Base-by-base conservation (phyloP, 345 rosid genomes). In the Eucalyptus regnans region DNA sequence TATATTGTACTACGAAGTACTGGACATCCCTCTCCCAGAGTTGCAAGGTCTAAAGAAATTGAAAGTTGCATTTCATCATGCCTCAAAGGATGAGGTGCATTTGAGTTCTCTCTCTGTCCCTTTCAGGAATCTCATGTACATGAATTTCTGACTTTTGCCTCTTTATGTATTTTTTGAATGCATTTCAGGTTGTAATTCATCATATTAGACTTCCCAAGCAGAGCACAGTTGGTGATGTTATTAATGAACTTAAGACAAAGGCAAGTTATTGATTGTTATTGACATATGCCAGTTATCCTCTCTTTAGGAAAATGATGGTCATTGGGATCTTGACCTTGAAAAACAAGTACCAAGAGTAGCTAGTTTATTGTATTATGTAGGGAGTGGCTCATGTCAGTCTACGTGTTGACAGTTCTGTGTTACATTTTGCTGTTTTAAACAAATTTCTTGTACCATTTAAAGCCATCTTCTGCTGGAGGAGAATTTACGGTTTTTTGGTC, bases 21-120 rank as follows among this genome's bases (percentile, higher is more conserved):
- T 98, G 97, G 99, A 98, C 93, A 96, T 97, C 88, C 99, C 99
- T 91, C 96, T 98, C 86, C 99, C 99, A 58, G 99, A 98, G 92
- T 89, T 97, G 92, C 98, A 97, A 94, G 99, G 99, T 86, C 92
- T 98, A 52, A 98, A 97, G 91, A 98, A 93, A 91, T 91, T 98
- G 84, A 98, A 98, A 95, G 99, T 98, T 92, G 98, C 97, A 37
- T 97, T 94, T 93, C 98, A 95, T 90, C 95, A 92, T 91, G 95
- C 98, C 90, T 92, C 90, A 44, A 98, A 97, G 91, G 99, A 97
- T 48, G 99, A 97, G 91, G 99, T 95, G 91, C 76, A 93, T 90
- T 37, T 86, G 83, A 51, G 46, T 51, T 89, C 85, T 54, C 87
- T 64, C 44, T 86, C 88, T 50, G 54, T 52, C 64, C 46, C 87